Percentiles rank a stretch among this genome's conserved stretches.
These are phyloP conservation scores for Candida sp. DNA, from an alignment of 1,139 yeast species.

Conservation along the genomic window DNA sequence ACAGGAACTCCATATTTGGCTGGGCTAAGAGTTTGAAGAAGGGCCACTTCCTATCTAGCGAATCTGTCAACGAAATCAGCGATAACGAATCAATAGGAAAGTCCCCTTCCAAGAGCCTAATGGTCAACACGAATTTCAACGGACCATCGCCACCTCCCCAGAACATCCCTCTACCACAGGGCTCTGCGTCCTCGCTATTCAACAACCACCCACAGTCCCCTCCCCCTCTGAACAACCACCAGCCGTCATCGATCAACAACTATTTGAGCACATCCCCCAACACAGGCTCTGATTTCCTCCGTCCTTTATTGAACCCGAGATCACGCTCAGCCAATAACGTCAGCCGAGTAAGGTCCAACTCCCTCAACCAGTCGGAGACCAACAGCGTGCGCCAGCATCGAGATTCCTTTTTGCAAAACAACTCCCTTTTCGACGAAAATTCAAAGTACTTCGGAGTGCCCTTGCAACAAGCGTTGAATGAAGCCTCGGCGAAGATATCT, in stretches of 20 bases:
- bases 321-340: slow-evolving; percentile 55
- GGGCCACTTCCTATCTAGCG: slow-evolving; percentile 42
- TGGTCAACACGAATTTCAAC: background rate
- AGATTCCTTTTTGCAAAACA: slow-evolving; percentile 55
- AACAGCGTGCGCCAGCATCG: slow-evolving; percentile 54
- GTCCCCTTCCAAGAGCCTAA: background rate
- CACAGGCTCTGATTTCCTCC: slow-evolving; percentile 35
- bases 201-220: slow-evolving; percentile 5
- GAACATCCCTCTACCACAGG: slow-evolving; percentile 3
- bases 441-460: slow-evolving; percentile 85
- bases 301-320: slow-evolving; percentile 55
- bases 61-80: slow-evolving; percentile 45
- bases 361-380: slow-evolving; percentile 37
- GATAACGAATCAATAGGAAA: slow-evolving; percentile 15
- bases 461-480: slow-evolving; percentile 66
- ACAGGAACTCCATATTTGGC: slow-evolving; percentile 47
- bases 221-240: slow-evolving; percentile 1
- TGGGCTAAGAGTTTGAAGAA: slow-evolving; percentile 53
- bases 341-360: slow-evolving; percentile 41
- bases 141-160: slow-evolving; percentile 2
- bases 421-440: slow-evolving; percentile 50
- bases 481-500: slow-evolving; percentile 78
- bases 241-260: slow-evolving; percentile 13
- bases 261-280: slow-evolving; percentile 13
- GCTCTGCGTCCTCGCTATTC: background rate